A percentile compares a stretch with the other conserved stretches of the same genome.
Evolutionary conservation across 2,329 filamentous ascomycete species (phyloP).

Genomic region (Aaosphaeria pasadenensis): DNA sequence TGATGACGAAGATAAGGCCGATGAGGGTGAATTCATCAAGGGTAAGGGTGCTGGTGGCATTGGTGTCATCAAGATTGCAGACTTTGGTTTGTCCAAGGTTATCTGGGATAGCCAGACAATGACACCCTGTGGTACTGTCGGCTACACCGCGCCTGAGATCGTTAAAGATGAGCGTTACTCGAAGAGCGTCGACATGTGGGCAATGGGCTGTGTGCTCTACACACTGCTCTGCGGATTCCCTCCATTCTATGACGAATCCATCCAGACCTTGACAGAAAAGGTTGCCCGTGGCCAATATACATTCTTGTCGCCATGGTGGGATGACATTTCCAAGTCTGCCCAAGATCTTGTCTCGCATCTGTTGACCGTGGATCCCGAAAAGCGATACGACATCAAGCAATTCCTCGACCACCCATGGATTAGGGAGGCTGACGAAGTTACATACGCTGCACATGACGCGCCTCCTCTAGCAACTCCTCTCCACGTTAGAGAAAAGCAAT

Average conservation of each 20-base stretch:
- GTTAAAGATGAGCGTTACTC: slow-evolving; percentile 99
- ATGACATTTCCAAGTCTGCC: slow-evolving; percentile 92
- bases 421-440: slow-evolving; percentile 65
- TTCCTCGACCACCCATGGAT: slow-evolving; percentile 98
- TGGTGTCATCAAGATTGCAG: slow-evolving; percentile 92
- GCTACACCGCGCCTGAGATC: slow-evolving; percentile 96
- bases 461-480: slow-evolving; percentile 70
- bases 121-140: slow-evolving; percentile 98
- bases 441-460: slow-evolving; percentile 64
- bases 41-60: slow-evolving; percentile 87
- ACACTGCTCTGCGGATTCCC: slow-evolving; percentile 96
- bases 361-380: slow-evolving; percentile 89
- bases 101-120: slow-evolving; percentile 98
- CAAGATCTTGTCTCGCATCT: slow-evolving; percentile 93
- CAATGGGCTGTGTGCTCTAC: slow-evolving; percentile 92
- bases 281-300: slow-evolving; percentile 96
- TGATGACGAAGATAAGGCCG: slow-evolving; percentile 94
- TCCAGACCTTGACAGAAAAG: slow-evolving; percentile 95
- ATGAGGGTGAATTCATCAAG: slow-evolving; percentile 88
- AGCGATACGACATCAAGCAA: slow-evolving; percentile 88
- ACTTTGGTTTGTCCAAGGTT: slow-evolving; percentile 96
- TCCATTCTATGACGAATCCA: slow-evolving; percentile 97
- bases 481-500: slow-evolving; percentile 56
- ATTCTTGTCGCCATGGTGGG: slow-evolving; percentile 98
- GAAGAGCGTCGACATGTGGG: slow-evolving; percentile 99